Percentiles rank a stretch among this genome's conserved stretches.
These are phyloP conservation scores for Penicillium malachiteum DNA, from an alignment of 495 filamentous ascomycete genomes.

Conservation along the genomic window DNA sequence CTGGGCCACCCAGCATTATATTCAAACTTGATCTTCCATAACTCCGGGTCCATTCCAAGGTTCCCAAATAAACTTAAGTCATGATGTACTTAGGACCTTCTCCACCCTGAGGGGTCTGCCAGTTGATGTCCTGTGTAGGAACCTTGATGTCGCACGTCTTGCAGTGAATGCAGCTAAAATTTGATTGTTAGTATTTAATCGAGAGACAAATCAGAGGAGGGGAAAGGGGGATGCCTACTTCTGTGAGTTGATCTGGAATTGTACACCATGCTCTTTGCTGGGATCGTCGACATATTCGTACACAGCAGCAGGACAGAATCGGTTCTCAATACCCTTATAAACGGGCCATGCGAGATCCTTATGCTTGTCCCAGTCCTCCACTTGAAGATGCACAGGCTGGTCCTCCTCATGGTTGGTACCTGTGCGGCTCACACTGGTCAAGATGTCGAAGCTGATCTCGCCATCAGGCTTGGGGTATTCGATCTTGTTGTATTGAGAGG, in stretches of 20 bases:
- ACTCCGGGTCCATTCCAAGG: constrained; percentile 1
- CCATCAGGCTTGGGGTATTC: constrained; percentile 97
- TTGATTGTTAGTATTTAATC: neutral
- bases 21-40: neutral
- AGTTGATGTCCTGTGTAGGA: constrained; percentile 94
- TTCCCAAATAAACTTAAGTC: constrained; percentile 55
- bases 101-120: constrained; percentile 91
- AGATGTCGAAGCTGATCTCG: constrained; percentile 89
- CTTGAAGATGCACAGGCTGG: constrained; percentile 93
- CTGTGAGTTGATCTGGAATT: constrained; percentile 97
- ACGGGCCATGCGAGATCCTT: constrained; percentile 75
- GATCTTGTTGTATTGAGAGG: constrained; percentile 79
- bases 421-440: constrained; percentile 89
- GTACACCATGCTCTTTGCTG: constrained; percentile 74
- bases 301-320: constrained; percentile 99
- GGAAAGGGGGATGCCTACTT: constrained; percentile 62
- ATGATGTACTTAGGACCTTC: constrained; percentile 96
- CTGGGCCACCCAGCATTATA: neutral
- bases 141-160: constrained; percentile 99
- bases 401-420: constrained; percentile 99
- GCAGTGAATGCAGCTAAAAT: constrained; percentile 88
- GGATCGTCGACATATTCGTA: constrained; percentile 98
- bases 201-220: neutral
- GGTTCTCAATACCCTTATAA: constrained; percentile 91
- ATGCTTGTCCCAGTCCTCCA: constrained; percentile 91